Base-by-base conservation (phyloP, 179 eudicot genomes). In the Beta corolliflora region DNA sequence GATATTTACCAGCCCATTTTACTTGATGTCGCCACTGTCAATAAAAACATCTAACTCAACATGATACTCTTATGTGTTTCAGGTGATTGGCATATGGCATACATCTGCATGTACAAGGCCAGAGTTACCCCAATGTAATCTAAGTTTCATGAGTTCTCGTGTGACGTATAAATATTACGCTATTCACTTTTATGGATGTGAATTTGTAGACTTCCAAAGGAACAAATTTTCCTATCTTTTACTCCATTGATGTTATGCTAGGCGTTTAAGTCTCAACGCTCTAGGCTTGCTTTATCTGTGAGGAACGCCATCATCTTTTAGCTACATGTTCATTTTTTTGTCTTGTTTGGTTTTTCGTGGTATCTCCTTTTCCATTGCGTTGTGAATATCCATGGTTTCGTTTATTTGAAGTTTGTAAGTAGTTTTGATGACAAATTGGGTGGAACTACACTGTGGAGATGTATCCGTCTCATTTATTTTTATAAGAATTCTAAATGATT, bases 61-160 rank as follows among this genome's bases (percentile, higher is more conserved):
- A 9, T 64, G 16, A 50, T 68, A 63, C 14, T 25, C 25, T 71
- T 71, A 6, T 61, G 66, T 78, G 36, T 83, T 89, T 61, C 91
- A 96, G 99, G 98, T 86, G 99, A 96, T 86, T 94, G 98, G 99
- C 98, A 94, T 87, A 94, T 96, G 99, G 99, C 99, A 69, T 94
- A 96, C 88, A 94, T 96, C 71, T 94, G 99, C 93, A 91, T 96
- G 93, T 96, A 92, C 95, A 94, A 93, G 92, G 97, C 99, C 45
- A 90, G 97, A 59, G 82, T 83, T 11, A 83, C 88, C 65, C 90
- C 92, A 55, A 92, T 85, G 91, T 94, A 86, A 87, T 63, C 68
- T 23, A 44, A 23, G 69, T 36, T 50, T 50, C 71, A 79, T 25
- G 76, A 68, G 60, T 80, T 63, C 19, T 1, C 50, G 10, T 16